These are phyloP conservation scores for Populus hybrid DNA, from an alignment of 441 rosid species.

Conservation along the genomic window DNA sequence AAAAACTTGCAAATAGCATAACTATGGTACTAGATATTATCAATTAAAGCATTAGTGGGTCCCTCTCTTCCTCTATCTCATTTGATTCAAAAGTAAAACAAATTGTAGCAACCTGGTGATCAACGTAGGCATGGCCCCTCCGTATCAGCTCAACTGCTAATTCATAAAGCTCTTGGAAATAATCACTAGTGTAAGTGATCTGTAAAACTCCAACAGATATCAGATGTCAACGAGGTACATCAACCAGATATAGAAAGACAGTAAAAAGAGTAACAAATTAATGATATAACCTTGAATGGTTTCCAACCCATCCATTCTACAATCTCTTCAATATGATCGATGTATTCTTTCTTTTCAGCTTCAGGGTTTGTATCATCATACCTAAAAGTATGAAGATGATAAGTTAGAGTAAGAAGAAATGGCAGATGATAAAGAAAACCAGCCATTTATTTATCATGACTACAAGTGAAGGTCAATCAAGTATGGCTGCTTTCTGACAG, in stretches of 20 bases:
- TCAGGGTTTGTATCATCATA: slow-evolving; percentile 97
- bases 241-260: neutral
- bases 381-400: slow-evolving; percentile 33
- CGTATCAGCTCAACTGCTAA: slow-evolving; percentile 86
- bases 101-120: slow-evolving; percentile 72
- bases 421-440: neutral
- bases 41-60: neutral
- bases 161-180: slow-evolving; percentile 88
- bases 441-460: neutral
- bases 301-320: slow-evolving; percentile 98
- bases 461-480: neutral
- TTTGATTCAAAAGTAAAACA: neutral
- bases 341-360: slow-evolving; percentile 96
- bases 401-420: slow-evolving; percentile 5
- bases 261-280: neutral
- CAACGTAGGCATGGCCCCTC: slow-evolving; percentile 94
- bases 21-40: neutral
- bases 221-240: slow-evolving; percentile 7
- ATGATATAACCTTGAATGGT: slow-evolving; percentile 69
- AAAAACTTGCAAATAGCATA: neutral
- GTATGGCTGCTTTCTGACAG: neutral
- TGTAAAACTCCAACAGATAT: slow-evolving; percentile 30
- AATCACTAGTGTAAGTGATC: slow-evolving; percentile 96
- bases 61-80: neutral
- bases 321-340: slow-evolving; percentile 91